These are phyloP conservation scores for Meyerozyma sp. DNA, from an alignment of 1,139 yeast species.

Conservation along the genomic window DNA sequence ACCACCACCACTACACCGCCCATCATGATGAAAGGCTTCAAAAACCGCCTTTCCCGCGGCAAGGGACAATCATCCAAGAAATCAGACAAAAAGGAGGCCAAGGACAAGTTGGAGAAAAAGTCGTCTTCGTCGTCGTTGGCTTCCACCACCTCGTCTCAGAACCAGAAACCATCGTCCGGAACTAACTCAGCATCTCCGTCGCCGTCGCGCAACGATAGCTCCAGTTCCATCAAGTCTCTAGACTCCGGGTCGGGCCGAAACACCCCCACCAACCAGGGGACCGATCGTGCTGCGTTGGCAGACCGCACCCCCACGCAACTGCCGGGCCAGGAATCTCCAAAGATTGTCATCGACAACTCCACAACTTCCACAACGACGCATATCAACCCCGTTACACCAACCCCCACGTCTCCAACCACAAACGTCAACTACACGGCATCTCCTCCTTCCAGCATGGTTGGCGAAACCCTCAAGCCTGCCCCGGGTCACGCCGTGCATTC, in stretches of 20 bases:
- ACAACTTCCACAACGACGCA: constrained; percentile 1
- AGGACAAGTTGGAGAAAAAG: constrained; percentile 14
- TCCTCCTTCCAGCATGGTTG: constrained; percentile 12
- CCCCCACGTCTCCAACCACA: constrained; percentile 10
- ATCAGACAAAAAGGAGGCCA: constrained; percentile 25
- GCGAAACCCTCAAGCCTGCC: constrained; percentile 12
- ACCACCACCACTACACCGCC: neutral
- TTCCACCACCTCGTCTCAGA: constrained; percentile 26
- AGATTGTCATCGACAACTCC: constrained; percentile 21
- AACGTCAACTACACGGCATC: constrained; percentile 4
- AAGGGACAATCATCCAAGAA: constrained; percentile 38
- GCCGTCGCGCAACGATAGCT: constrained; percentile 31
- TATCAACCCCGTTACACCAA: constrained; percentile 10
- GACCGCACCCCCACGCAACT: neutral
- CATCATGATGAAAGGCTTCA: constrained; percentile 50
- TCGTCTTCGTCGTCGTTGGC: constrained; percentile 7
- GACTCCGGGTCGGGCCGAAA: neutral
- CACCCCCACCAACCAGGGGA: constrained; percentile 1
- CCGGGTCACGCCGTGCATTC: constrained; percentile 16
- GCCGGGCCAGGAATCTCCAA: constrained; percentile 18
- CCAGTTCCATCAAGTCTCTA: constrained; percentile 21
- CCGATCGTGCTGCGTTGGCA: neutral
- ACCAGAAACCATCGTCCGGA: constrained; percentile 27
- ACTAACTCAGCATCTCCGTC: constrained; percentile 26
- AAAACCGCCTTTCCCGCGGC: constrained; percentile 44